Evolutionary conservation across 2,329 filamentous ascomycete species (phyloP).

Genomic region (Penicillium sp.): DNA sequence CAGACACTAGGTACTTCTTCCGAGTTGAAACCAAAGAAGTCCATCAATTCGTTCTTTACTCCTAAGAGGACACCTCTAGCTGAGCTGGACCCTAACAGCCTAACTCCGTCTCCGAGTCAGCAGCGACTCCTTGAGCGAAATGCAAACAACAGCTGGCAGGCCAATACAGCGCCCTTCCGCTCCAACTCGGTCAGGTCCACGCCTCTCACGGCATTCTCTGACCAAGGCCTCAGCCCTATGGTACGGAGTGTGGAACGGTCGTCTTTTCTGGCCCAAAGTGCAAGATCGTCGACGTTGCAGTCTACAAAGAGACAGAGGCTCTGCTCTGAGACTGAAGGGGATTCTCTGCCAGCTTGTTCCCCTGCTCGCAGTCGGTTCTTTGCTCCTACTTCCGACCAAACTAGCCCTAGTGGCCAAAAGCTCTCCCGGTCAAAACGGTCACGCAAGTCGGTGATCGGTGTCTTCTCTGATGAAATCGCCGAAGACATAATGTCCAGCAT

Average conservation of each 20-base stretch:
- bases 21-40: constrained; percentile 58
- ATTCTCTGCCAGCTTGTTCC: constrained; percentile 29
- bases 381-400: constrained; percentile 26
- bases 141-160: constrained; percentile 53
- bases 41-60: constrained; percentile 65
- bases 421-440: constrained; percentile 38
- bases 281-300: constrained; percentile 43
- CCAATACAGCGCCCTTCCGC: constrained; percentile 48
- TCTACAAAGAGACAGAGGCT: constrained; percentile 52
- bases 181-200: constrained; percentile 34
- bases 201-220: constrained; percentile 36
- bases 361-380: constrained; percentile 51
- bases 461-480: constrained; percentile 54
- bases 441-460: constrained; percentile 45
- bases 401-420: constrained; percentile 42
- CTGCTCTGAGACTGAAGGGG: constrained; percentile 47
- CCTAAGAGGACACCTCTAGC: constrained; percentile 61
- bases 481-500: constrained; percentile 50
- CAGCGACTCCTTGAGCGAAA: constrained; percentile 57
- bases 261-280: constrained; percentile 39
- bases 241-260: constrained; percentile 42
- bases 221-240: constrained; percentile 40
- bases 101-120: constrained; percentile 65
- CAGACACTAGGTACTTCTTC: constrained; percentile 45
- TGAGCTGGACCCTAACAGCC: constrained; percentile 65